Evolutionary conservation across 305 asterid species (phyloP).

Genomic region (Fraxinus nigra): DNA sequence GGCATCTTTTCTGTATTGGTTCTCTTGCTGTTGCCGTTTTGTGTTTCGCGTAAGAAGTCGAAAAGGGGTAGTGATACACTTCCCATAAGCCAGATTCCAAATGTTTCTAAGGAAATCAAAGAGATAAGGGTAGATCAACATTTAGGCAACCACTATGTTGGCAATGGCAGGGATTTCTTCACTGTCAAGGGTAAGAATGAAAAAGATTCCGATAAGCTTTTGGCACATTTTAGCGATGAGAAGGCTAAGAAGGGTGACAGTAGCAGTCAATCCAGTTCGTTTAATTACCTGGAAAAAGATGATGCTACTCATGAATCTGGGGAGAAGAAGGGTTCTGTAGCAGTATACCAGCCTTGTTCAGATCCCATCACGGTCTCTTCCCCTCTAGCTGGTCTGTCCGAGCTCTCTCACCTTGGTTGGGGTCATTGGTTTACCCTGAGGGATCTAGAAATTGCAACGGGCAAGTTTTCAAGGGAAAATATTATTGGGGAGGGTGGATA

Average conservation of each 20-base stretch:
- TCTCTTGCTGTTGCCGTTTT: slow-evolving; percentile 51
- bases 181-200: slow-evolving; percentile 35
- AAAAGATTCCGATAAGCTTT: slow-evolving; percentile 50
- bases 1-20: slow-evolving; percentile 46
- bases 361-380: slow-evolving; percentile 34
- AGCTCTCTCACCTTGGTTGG: slow-evolving; percentile 80
- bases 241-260: slow-evolving; percentile 31
- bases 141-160: slow-evolving; percentile 33
- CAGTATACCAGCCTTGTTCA: slow-evolving; percentile 17
- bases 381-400: slow-evolving; percentile 61
- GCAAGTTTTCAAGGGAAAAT: slow-evolving; percentile 57
- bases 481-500: slow-evolving; percentile 82
- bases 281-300: slow-evolving; percentile 31
- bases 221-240: slow-evolving; percentile 40
- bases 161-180: slow-evolving; percentile 29
- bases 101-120: slow-evolving; percentile 50
- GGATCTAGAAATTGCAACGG: slow-evolving; percentile 62
- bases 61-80: slow-evolving; percentile 29
- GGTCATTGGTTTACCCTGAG: slow-evolving; percentile 81
- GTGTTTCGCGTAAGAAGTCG: slow-evolving; percentile 42
- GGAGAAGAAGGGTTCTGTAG: slow-evolving; percentile 27
- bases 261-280: slow-evolving; percentile 38
- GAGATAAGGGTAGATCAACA: slow-evolving; percentile 61
- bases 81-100: slow-evolving; percentile 41
- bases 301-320: slow-evolving; percentile 30